phyloP scores from a whole-genome alignment of 2,329 filamentous ascomycete species.

The Fulvia fulva region DNA sequence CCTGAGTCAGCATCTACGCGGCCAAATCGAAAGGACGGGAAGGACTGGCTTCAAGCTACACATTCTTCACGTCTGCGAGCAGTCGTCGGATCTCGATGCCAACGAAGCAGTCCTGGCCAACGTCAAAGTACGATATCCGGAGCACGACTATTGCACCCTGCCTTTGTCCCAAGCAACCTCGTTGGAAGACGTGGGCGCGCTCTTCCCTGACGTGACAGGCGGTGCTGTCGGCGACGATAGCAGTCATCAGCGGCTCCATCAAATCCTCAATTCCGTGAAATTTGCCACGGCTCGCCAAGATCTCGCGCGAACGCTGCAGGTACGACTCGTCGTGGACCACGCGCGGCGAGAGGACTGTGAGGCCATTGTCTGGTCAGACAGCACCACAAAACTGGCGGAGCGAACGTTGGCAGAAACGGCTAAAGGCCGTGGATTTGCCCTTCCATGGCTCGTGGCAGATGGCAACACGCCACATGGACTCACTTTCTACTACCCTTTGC shows the following conservation, averaged over 20 bases:
- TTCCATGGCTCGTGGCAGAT: constrained; percentile 80
- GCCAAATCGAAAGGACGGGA: constrained; percentile 61
- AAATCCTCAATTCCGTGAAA: constrained; percentile 10
- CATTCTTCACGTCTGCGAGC: constrained; percentile 46
- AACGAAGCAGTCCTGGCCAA: constrained; percentile 26
- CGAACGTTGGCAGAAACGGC: constrained; percentile 82
- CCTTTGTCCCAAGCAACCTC: constrained; percentile 12
- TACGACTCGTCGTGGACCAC: constrained; percentile 64
- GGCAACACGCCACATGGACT: constrained; percentile 58
- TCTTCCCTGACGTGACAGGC: constrained; percentile 5
- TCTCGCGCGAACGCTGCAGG: constrained; percentile 65
- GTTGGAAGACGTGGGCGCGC: constrained; percentile 9
- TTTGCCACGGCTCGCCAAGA: constrained; percentile 72
- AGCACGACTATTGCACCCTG: constrained; percentile 41
- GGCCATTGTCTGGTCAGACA: constrained; percentile 76
- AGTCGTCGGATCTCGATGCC: constrained; percentile 39
- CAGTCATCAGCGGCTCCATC: constrained; percentile 3
- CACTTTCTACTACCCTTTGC: constrained; percentile 71
- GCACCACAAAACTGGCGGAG: constrained; percentile 81
- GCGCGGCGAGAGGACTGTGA: constrained; percentile 60
- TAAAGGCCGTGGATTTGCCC: constrained; percentile 79
- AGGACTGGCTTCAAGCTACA: constrained; percentile 65
- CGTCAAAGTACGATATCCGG: constrained; percentile 59
- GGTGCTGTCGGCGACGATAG: not conserved
- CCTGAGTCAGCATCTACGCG: constrained; percentile 64